Base-by-base conservation (phyloP, 2,329 filamentous ascomycete species). In the Talaromyces islandicus region DNA sequence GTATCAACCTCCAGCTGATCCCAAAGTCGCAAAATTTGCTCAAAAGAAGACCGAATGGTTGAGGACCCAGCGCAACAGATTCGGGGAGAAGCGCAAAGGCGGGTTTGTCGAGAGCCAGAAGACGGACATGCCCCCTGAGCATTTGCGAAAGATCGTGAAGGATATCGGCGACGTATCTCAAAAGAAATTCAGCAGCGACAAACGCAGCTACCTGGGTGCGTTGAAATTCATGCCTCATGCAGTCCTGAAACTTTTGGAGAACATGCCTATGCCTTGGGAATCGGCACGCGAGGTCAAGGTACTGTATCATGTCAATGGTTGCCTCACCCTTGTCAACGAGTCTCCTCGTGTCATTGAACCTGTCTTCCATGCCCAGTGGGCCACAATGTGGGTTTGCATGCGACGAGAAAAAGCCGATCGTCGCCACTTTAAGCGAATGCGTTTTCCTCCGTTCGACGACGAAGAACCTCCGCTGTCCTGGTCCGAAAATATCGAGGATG, bases 241-340 rank as follows among this genome's bases (percentile, higher is more conserved):
- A 6, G 94, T 99, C 11, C 79, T 99, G 78, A 99, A 99, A 80
- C 83, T 99, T 25, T 77, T 99, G 60, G 94, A 99, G 80, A 99
- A 99, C 70, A 99, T 99, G 94, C 94, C 94, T 4, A 99, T 99
- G 94, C 94, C 94, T 0, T 99, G 94, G 94, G 94, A 99, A 78
- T 94, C 92, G 60, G 87, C 91, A 27, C 86, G 92, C 64, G 94
- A 99, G 71, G 95, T 99, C 63, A 97, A 97, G 78, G 94, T 99
- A 29, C 82, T 99, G 12, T 99, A 99, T 75, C 94, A 99, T 72
- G 92, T 97, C 69, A 99, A 99, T 70, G 94, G 94, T 30, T 99
- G 95, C 71, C 77, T 99, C 77, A 99, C 94, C 1, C 79, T 99
- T 59, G 95, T 99, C 69, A 99, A 99, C 74, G 94, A 99, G 79